Evolutionary conservation across 352 stramenopile species (phyloP), one percentile per base, ranked within the genome.

Genomic region (Phytophthora litchii): DNA sequence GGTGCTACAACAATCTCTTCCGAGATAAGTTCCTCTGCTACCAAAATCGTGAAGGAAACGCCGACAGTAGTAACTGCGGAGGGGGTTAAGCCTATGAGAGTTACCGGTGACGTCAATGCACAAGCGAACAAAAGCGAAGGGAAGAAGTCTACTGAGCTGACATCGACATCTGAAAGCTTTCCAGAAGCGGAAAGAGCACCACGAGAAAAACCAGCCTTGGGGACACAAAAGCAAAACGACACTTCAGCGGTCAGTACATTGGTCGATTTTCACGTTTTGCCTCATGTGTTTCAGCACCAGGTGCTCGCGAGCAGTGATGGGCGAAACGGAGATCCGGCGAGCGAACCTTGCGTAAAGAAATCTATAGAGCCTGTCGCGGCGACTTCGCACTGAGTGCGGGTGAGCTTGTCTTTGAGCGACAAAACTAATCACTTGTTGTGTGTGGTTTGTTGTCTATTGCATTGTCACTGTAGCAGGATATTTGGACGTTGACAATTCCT

Each of bases 201-300:
- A 47, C 38, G 16, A 4, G n/a, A 27, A 37, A 53, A 55, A 37
- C 19, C 21, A 41, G 35, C 12, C 14, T 35, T 59, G 52, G 36
- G 43, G 23, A 40, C 37, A 40, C 19, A 49, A 57, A 45, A 51
- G 38, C 50, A 7, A 23, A 42, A 19, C 35, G 42, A 60, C 45
- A 71, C 19, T 43, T 60, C 49, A 62, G 55, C 32, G 68, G 68
- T 74, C 58, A 76, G 68, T 74, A 76, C 17, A 63, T 63, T 40
- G 14, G 40, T 67, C 17, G 29, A 70, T 74, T 52, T 57, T 29
- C 45, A 49, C 53, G 11, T 53, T 50, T 64, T 70, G 43, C 43
- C 45, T 59, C 40, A 51, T 64, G 40, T 65, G 29, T 43, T 63
- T 23, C 62, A 62, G 47, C 48, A 51, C 35, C 27, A 74, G 46